Conservation (phyloP, 140 eudicot genomes). For the Senecio squalidus region DNA sequence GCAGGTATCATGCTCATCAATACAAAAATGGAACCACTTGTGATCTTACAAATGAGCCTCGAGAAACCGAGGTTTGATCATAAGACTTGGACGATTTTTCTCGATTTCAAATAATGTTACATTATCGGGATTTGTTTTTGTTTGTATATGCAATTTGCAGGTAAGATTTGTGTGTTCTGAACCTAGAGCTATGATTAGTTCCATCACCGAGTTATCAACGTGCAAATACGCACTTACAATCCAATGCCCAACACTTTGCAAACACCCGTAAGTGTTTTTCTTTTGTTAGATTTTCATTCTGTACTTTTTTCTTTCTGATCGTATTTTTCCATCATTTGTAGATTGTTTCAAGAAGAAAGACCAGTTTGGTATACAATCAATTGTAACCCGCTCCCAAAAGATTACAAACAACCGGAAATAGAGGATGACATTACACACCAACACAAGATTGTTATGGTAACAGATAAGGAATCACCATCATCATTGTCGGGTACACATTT, state of each 20-base stretch:
- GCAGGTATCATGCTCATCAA: conserved; percentile 87
- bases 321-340: conserved; percentile 21
- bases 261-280: conserved; percentile 73
- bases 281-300: neutral
- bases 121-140: neutral
- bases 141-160: conserved; percentile 28
- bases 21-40: conserved; percentile 87
- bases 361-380: conserved; percentile 82
- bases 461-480: conserved; percentile 29
- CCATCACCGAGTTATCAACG: conserved; percentile 85
- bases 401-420: conserved; percentile 36
- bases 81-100: neutral
- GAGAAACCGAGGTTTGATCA: conserved; percentile 86
- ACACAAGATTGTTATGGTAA: conserved; percentile 51
- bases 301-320: neutral
- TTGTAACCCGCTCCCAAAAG: conserved; percentile 71
- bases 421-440: conserved; percentile 32
- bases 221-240: conserved; percentile 96
- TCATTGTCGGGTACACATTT: conserved; percentile 10
- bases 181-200: conserved; percentile 90
- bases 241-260: conserved; percentile 86
- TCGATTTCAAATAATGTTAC: neutral
- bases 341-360: conserved; percentile 76
- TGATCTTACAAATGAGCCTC: conserved; percentile 81
- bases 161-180: conserved; percentile 96